Percentiles rank a stretch among this genome's conserved stretches.
phyloP scores from a whole-genome alignment of 73 alveolate genomes.

The Diophrys appendiculata region DNA sequence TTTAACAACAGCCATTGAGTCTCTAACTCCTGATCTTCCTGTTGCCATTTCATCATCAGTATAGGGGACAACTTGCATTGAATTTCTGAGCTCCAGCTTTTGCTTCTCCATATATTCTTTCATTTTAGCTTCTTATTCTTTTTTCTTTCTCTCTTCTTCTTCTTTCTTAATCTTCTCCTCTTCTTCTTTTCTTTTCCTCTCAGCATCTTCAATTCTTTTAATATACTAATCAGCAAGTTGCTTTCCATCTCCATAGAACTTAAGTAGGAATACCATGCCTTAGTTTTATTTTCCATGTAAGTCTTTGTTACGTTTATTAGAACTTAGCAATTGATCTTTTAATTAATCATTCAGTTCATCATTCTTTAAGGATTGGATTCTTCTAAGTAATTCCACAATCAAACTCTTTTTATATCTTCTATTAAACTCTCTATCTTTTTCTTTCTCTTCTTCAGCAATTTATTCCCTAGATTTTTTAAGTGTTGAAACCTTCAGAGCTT shows the following conservation, averaged over 20 bases:
- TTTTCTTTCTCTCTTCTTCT: constrained; percentile 25
- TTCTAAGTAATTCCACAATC: constrained; percentile 56
- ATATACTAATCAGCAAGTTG: constrained; percentile 45
- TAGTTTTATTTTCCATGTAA: constrained; percentile 53
- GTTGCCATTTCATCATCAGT: constrained; percentile 20
- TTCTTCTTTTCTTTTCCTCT: constrained; percentile 19
- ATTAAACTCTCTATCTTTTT: constrained; percentile 47
- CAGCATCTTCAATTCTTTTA: constrained; percentile 39
- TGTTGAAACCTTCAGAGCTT: too few relatives aligned
- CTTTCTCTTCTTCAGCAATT: too few relatives aligned
- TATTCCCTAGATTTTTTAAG: too few relatives aligned
- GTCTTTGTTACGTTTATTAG: constrained; percentile 65
- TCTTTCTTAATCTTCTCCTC: constrained; percentile 30
- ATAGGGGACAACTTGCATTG: not conserved
- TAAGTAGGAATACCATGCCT: constrained; percentile 76
- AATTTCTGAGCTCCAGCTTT: constrained; percentile 24
- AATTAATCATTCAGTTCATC: constrained; percentile 69
- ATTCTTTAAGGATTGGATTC: constrained; percentile 48
- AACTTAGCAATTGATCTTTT: constrained; percentile 66
- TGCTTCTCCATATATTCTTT: constrained; percentile 24
- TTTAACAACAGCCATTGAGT: constrained; percentile 46
- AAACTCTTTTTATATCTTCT: constrained; percentile 53
- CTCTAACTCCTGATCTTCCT: constrained; percentile 21
- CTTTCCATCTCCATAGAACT: constrained; percentile 80
- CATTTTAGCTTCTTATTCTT: constrained; percentile 3